A percentile compares a stretch with the other conserved stretches of the same genome.
Conservation (phyloP, 257 asterid species). For the Solanum okadae region DNA sequence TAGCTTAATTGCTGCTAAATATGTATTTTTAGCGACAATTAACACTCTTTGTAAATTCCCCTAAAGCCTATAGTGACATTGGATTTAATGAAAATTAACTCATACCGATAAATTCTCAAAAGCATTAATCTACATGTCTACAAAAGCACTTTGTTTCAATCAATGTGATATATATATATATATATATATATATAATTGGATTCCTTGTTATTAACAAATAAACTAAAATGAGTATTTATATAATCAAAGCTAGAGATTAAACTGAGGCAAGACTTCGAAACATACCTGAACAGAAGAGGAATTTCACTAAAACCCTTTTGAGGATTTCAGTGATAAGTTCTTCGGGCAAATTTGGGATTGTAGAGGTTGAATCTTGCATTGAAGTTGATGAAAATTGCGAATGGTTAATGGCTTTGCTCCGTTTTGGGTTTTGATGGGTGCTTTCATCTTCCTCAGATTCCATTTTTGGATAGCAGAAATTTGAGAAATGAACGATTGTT, state of each 20-base stretch:
- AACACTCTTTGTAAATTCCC: no score
- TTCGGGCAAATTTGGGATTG: constrained; percentile 12
- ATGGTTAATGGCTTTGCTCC: not conserved
- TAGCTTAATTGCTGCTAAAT: no score
- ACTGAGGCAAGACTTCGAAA: constrained; percentile 36
- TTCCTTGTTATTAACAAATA: not conserved
- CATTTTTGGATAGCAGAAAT: not conserved
- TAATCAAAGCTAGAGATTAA: constrained; percentile 28
- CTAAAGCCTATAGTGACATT: no score
- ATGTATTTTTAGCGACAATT: no score
- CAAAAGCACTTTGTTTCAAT: no score
- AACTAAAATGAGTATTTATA: constrained; percentile 18
- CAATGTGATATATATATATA: no score
- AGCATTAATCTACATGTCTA: no score
- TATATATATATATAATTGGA: no score
- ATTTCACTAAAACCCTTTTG: constrained; percentile 28
- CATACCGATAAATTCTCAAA: no score
- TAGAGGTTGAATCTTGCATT: not conserved
- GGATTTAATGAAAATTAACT: no score
- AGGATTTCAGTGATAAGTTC: constrained; percentile 41
- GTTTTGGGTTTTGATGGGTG: not conserved
- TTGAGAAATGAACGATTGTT: not conserved
- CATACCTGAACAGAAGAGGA: constrained; percentile 20
- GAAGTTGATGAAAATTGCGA: no score
- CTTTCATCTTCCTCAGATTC: not conserved